Conservation (phyloP, 768 basidiomycete genomes). For the Dioszegia aurantiaca region DNA sequence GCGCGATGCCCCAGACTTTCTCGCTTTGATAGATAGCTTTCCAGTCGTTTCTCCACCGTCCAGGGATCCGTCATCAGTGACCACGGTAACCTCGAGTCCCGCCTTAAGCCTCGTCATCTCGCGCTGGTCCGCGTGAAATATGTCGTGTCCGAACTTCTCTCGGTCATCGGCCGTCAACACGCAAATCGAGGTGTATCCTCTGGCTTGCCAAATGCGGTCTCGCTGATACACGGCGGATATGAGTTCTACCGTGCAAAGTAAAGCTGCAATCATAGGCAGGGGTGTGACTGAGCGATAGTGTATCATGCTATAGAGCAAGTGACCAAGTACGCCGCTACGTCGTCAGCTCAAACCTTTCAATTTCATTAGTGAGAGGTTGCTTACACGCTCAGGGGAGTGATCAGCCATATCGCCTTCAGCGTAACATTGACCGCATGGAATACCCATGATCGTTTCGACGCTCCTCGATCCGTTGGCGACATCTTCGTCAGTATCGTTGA, state of each 20-base stretch:
- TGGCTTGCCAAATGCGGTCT: slow-evolving; percentile 21
- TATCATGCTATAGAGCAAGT: background rate
- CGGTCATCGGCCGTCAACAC: background rate
- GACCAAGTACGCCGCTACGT: too few species aligned
- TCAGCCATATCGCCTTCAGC: background rate
- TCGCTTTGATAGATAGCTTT: too few species aligned
- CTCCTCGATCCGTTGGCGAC: background rate
- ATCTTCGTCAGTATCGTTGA: background rate
- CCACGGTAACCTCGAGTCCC: too few species aligned
- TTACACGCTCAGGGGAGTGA: slow-evolving; percentile 1
- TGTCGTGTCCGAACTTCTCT: background rate
- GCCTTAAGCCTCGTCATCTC: too few species aligned
- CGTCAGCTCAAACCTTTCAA: too few species aligned
- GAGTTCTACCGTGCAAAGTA: slow-evolving; percentile 27
- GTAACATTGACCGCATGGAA: background rate
- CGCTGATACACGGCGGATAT: slow-evolving; percentile 33
- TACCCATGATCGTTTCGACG: background rate
- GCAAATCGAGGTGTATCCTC: background rate
- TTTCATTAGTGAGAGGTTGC: background rate
- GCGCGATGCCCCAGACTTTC: too few species aligned
- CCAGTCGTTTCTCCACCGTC: too few species aligned
- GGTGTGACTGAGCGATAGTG: background rate
- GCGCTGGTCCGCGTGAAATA: slow-evolving; percentile 1
- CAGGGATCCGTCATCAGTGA: too few species aligned
- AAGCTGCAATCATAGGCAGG: slow-evolving; percentile 4